These are phyloP conservation scores for Stagonosporopsis rhizophila DNA, from an alignment of 2,329 filamentous ascomycete genomes.

Conservation along the genomic window DNA sequence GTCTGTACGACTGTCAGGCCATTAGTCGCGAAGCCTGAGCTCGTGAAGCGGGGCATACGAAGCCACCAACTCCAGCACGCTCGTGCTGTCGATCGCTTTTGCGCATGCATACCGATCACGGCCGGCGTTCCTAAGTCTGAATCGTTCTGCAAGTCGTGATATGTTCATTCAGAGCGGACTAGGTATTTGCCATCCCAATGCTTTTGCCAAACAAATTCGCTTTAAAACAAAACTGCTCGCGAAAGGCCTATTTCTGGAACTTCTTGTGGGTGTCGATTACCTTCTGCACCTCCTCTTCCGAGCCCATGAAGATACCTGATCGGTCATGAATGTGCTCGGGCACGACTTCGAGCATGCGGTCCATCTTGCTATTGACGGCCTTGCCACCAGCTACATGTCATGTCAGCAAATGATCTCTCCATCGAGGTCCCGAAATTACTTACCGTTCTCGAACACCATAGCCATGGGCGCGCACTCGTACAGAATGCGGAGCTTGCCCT, in stretches of 20 bases:
- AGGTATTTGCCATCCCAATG: slow-evolving; percentile 8
- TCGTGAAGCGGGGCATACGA: not conserved
- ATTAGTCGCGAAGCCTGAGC: not conserved
- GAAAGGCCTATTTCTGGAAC: slow-evolving; percentile 44
- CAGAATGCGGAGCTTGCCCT: slow-evolving; percentile 95
- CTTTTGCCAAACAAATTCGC: slow-evolving; percentile 11
- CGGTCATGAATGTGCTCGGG: slow-evolving; percentile 94
- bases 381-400: slow-evolving; percentile 77
- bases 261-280: slow-evolving; percentile 83
- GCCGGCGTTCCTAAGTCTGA: not conserved
- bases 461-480: slow-evolving; percentile 99
- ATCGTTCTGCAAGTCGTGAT: not conserved
- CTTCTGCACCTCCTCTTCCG: slow-evolving; percentile 93
- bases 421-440: slow-evolving; percentile 47
- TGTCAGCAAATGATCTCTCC: slow-evolving; percentile 20
- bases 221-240: not conserved
- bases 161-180: slow-evolving; percentile 8
- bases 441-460: slow-evolving; percentile 97
- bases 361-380: slow-evolving; percentile 90
- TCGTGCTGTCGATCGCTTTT: slow-evolving; percentile 1
- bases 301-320: slow-evolving; percentile 95
- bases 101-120: not conserved
- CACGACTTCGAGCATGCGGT: slow-evolving; percentile 85
- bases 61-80: slow-evolving; percentile 12
- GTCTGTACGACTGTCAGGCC: not conserved